A percentile compares a stretch with the other conserved stretches of the same genome.
Conservation (phyloP, 805 yeast species). For the Saturnispora diversa region DNA sequence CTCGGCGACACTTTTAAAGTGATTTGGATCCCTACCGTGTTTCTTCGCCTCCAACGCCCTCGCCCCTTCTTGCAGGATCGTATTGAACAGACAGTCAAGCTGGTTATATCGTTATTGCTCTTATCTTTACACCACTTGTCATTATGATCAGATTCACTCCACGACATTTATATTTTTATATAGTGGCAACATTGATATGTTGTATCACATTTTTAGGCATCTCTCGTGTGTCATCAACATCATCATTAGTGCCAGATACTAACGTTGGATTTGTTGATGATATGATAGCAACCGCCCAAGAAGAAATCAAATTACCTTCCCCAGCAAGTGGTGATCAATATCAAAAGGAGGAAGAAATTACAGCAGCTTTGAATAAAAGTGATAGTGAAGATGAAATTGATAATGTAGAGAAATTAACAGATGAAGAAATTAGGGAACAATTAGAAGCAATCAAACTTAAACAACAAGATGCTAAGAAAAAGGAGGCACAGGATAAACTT, state of each 20-base stretch:
- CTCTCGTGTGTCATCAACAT: background rate
- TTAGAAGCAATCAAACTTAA: constrained; percentile 8
- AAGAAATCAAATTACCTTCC: background rate
- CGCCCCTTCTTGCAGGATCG: no score
- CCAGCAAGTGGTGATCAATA: constrained; percentile 5
- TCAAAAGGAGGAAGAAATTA: constrained; percentile 3
- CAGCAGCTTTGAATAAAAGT: background rate
- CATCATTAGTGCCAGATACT: background rate
- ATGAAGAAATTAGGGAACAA: constrained; percentile 16
- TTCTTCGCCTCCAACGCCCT: no score
- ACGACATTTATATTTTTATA: constrained; percentile 3
- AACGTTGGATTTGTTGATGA: constrained; percentile 6
- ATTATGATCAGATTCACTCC: constrained; percentile 10
- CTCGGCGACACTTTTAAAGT: no score
- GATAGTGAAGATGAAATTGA: constrained; percentile 6
- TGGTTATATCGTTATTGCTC: no score
- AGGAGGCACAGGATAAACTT: background rate
- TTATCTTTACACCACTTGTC: no score
- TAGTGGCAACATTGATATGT: constrained; percentile 1
- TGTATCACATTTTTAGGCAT: no score
- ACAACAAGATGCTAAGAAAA: constrained; percentile 11
- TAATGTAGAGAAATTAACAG: constrained; percentile 13
- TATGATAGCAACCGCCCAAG: background rate
- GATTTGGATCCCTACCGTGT: no score
- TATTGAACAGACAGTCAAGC: no score